Evolutionary conservation across 441 rosid genomes (phyloP).

Genomic region (Mallotus repandus): DNA sequence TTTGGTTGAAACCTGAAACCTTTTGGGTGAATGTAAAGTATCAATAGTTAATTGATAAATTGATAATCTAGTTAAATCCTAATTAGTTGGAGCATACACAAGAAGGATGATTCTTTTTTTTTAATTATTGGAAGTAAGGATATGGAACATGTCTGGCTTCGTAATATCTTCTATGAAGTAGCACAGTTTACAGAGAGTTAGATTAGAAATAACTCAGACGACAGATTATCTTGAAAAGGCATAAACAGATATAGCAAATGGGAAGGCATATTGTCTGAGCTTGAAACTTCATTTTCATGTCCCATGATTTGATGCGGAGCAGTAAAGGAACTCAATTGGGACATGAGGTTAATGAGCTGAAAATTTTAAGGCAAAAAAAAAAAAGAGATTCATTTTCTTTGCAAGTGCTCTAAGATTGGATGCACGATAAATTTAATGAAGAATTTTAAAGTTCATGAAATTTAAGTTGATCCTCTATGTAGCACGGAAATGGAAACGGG

Average conservation of each 20-base stretch:
- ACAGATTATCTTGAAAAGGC: neutral
- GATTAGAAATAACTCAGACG: too few relatives aligned
- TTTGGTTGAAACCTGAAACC: neutral
- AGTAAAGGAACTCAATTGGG: neutral
- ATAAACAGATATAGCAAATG: too few relatives aligned
- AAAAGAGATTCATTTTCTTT: neutral
- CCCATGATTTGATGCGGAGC: neutral
- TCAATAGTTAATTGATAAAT: neutral
- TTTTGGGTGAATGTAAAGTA: neutral
- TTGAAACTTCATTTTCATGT: neutral
- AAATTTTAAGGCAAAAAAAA: neutral
- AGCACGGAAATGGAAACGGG: too few relatives aligned
- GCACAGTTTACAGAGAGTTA: too few relatives aligned
- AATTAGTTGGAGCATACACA: neutral
- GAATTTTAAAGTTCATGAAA: too few relatives aligned
- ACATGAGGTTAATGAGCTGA: neutral
- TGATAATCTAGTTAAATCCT: neutral
- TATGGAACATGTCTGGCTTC: too few relatives aligned
- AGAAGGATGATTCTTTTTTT: too few relatives aligned
- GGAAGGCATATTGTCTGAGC: neutral
- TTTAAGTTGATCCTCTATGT: neutral
- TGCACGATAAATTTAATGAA: neutral
- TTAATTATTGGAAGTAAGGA: too few relatives aligned
- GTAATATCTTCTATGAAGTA: too few relatives aligned
- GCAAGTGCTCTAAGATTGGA: neutral